Percentiles rank a stretch among this genome's conserved stretches.
Conservation (phyloP, 805 yeast genomes). For the Starmera caribaea region DNA sequence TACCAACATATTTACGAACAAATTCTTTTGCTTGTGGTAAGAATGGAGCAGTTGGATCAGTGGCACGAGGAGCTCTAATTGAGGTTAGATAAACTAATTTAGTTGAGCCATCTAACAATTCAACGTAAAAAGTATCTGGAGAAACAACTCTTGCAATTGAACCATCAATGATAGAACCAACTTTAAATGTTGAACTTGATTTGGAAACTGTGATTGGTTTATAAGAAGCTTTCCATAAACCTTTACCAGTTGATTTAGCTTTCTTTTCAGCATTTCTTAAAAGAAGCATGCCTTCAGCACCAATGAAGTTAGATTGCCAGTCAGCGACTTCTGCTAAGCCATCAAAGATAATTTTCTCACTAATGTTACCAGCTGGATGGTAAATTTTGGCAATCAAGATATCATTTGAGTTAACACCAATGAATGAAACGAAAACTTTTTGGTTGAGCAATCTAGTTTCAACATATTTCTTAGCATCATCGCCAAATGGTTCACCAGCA, state of each 20-base stretch:
- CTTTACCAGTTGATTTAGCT: slow-evolving; percentile 47
- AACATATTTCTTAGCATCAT: slow-evolving; percentile 54
- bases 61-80: slow-evolving; percentile 60
- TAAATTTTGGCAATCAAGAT: slow-evolving; percentile 46
- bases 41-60: slow-evolving; percentile 48
- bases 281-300: slow-evolving; percentile 49
- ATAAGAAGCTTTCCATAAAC: slow-evolving; percentile 40
- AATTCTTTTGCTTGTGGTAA: slow-evolving; percentile 65
- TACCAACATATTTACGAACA: slow-evolving; percentile 65
- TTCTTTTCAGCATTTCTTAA: slow-evolving; percentile 56
- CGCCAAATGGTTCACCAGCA: slow-evolving; percentile 50
- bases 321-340: slow-evolving; percentile 74
- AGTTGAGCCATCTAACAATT: slow-evolving; percentile 34
- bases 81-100: slow-evolving; percentile 69
- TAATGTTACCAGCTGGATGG: slow-evolving; percentile 74
- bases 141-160: slow-evolving; percentile 51
- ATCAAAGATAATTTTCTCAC: slow-evolving; percentile 51
- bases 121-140: slow-evolving; percentile 56
- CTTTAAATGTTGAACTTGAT: slow-evolving; percentile 19
- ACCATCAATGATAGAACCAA: slow-evolving; percentile 45
- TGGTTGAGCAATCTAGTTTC: slow-evolving; percentile 56
- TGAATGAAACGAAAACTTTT: slow-evolving; percentile 42
- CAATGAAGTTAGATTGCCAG: slow-evolving; percentile 68
- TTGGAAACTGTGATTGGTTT: slow-evolving; percentile 15
- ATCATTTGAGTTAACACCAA: slow-evolving; percentile 57